Conservation (phyloP, 2,329 filamentous ascomycete species). For the Cladophialophora carrionii region DNA sequence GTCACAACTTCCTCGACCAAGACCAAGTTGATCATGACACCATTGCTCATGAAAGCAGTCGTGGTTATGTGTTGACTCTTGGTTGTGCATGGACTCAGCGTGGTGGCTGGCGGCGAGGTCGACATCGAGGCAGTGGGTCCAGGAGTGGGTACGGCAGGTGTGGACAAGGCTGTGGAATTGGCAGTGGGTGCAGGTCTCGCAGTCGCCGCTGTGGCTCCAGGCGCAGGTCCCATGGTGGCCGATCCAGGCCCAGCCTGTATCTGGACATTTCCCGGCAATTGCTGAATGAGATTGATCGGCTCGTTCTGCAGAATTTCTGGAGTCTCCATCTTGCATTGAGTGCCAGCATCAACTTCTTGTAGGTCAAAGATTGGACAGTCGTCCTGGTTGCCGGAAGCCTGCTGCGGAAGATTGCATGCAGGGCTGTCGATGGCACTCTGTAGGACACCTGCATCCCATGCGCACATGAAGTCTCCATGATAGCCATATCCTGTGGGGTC, state of each 20-base stretch:
- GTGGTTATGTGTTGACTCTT: conserved; percentile 20
- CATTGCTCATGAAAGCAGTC: conserved; percentile 32
- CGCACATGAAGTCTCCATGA: conserved; percentile 48
- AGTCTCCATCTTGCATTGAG: conserved; percentile 65
- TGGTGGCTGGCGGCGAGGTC: conserved; percentile 14
- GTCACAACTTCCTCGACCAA: conserved; percentile 38
- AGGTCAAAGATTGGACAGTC: conserved; percentile 78
- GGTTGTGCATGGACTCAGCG: conserved; percentile 4
- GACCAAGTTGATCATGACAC: conserved; percentile 34
- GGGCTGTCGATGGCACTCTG: conserved; percentile 66
- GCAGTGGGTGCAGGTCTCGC: conserved; percentile 7
- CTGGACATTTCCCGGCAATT: conserved; percentile 65
- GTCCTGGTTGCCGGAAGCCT: conserved; percentile 64
- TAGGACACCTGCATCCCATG: conserved; percentile 60
- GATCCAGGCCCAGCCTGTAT: conserved; percentile 53
- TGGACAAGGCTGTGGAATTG: conserved; percentile 7
- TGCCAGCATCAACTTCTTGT: conserved; percentile 57
- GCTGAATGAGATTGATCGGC: conserved; percentile 55
- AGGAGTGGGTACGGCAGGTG: conserved; percentile 18
- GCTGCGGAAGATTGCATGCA: conserved; percentile 66
- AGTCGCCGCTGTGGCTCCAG: conserved; percentile 13
- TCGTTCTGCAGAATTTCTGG: conserved; percentile 62
- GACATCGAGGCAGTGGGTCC: conserved; percentile 17
- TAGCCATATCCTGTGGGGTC: conserved; percentile 58
- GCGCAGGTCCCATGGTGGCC: conserved; percentile 37